phyloP scores from a whole-genome alignment of 2,329 filamentous ascomycete genomes.

The Pseudogymnoascus pannorum region DNA sequence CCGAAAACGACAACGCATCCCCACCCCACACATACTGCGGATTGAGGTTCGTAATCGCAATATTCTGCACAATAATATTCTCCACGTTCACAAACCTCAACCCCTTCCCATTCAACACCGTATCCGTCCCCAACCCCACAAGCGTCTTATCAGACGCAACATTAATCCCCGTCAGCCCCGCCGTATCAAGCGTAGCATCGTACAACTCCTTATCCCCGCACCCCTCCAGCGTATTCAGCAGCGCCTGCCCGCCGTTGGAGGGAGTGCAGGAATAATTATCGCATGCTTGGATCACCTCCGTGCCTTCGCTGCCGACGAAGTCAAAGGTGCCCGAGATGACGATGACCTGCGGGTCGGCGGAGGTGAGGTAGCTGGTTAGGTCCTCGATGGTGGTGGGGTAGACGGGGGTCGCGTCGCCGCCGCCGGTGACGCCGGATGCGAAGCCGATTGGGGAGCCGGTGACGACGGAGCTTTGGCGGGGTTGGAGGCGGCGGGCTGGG shows the following conservation, averaged over 20 bases:
- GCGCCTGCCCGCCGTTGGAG: constrained; percentile 12
- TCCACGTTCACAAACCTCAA: constrained; percentile 18
- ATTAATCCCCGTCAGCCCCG: constrained; percentile 18
- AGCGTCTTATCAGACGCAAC: constrained; percentile 24
- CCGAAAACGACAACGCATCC: constrained; percentile 27
- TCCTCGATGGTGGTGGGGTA: constrained; percentile 47
- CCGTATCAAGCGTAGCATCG: constrained; percentile 14
- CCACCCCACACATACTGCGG: constrained; percentile 33
- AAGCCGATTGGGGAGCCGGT: neutral
- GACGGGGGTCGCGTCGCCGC: constrained; percentile 45
- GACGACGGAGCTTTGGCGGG: neutral
- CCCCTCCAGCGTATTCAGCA: constrained; percentile 15
- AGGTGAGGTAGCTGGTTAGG: constrained; percentile 37
- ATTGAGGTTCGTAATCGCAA: constrained; percentile 28
- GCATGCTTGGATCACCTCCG: neutral
- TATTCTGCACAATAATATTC: constrained; percentile 25
- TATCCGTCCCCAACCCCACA: constrained; percentile 17
- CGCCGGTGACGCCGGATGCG: constrained; percentile 39
- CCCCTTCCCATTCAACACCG: constrained; percentile 22
- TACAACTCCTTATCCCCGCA: constrained; percentile 11
- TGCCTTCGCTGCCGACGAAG: constrained; percentile 16
- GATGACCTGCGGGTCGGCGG: constrained; percentile 44
- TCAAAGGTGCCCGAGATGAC: constrained; percentile 43
- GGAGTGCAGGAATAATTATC: constrained; percentile 12
- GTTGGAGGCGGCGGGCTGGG: neutral